phyloP scores from a whole-genome alignment of 148 eudicot species.

The Heliamphora exappendiculata region DNA sequence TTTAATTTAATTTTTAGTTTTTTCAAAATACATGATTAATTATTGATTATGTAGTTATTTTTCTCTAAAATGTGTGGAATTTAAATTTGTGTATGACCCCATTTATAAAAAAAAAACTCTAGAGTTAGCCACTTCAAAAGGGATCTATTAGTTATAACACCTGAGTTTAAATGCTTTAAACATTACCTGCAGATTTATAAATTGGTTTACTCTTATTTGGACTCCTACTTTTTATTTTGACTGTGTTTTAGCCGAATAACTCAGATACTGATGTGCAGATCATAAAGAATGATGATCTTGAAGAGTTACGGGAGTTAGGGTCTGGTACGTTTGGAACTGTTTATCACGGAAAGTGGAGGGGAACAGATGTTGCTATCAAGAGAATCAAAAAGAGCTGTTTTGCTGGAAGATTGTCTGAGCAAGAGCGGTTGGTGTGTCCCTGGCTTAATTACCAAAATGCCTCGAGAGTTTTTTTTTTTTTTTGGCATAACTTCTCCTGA shows the following conservation, averaged over 20 bases:
- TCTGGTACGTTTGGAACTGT: constrained; percentile 98
- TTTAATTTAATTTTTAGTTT: too few relatives aligned
- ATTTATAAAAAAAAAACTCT: too few relatives aligned
- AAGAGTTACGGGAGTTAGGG: constrained; percentile 85
- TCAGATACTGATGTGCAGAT: constrained; percentile 44
- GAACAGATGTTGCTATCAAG: constrained; percentile 96
- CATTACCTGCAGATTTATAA: neutral
- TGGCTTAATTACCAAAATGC: neutral
- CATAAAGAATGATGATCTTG: constrained; percentile 82
- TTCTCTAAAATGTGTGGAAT: too few relatives aligned
- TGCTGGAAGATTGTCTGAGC: constrained; percentile 86
- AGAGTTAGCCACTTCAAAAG: too few relatives aligned
- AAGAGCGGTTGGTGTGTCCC: constrained; percentile 67
- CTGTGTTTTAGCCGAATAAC: neutral
- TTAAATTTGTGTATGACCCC: too few relatives aligned
- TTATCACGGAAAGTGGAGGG: constrained; percentile 97
- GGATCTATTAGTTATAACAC: too few relatives aligned
- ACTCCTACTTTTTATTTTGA: too few relatives aligned
- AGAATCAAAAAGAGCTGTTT: constrained; percentile 91
- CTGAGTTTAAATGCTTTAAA: neutral
- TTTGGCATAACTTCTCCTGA: neutral
- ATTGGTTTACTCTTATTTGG: neutral
- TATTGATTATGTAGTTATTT: too few relatives aligned
- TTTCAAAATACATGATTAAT: too few relatives aligned
- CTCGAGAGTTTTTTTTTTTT: neutral